phyloP scores from a whole-genome alignment of 352 stramenopile genomes.

The Globisporangium spiculum region DNA sequence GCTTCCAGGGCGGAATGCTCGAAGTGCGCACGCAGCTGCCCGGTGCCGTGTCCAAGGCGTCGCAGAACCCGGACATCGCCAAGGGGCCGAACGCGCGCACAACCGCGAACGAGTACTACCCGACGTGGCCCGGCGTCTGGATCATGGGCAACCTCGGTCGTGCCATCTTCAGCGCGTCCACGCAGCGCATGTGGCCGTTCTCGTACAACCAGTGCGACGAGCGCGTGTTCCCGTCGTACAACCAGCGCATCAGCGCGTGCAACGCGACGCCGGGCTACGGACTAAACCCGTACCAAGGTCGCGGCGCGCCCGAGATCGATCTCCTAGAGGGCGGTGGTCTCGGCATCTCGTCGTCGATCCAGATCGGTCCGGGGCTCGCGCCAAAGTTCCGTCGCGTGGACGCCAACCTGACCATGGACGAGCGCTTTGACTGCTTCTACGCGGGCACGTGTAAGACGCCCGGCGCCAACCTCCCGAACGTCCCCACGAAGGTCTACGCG shows the following conservation, averaged over 20 bases:
- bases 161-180: conserved; percentile 92
- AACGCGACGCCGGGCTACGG: conserved; percentile 89
- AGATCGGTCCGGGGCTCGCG: conserved; percentile 64
- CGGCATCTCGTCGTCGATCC: conserved; percentile 71
- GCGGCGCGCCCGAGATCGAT: conserved; percentile 95
- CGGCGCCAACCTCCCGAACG: conserved; percentile 53
- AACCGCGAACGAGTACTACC: conserved; percentile 41
- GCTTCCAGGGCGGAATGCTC: conserved; percentile 92
- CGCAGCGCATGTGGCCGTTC: conserved; percentile 95
- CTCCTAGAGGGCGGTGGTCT: conserved; percentile 87
- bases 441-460: conserved; percentile 34
- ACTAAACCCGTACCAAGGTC: conserved; percentile 84
- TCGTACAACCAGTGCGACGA: conserved; percentile 92
- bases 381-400: conserved; percentile 40
- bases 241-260: conserved; percentile 87
- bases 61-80: conserved; percentile 52
- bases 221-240: conserved; percentile 72
- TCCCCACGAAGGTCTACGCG: conserved; percentile 43
- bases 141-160: conserved; percentile 94
- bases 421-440: conserved; percentile 42
- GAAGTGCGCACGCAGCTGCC: conserved; percentile 91
- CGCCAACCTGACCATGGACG: conserved; percentile 30
- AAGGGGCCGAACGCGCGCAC: conserved; percentile 70
- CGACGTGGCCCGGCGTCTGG: conserved; percentile 94
- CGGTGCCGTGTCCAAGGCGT: conserved; percentile 68